A percentile compares a stretch with the other conserved stretches of the same genome.
Evolutionary conservation across 371 early-diverging fungal genomes (phyloP).

Genomic region (Syncephalis fuscata): DNA sequence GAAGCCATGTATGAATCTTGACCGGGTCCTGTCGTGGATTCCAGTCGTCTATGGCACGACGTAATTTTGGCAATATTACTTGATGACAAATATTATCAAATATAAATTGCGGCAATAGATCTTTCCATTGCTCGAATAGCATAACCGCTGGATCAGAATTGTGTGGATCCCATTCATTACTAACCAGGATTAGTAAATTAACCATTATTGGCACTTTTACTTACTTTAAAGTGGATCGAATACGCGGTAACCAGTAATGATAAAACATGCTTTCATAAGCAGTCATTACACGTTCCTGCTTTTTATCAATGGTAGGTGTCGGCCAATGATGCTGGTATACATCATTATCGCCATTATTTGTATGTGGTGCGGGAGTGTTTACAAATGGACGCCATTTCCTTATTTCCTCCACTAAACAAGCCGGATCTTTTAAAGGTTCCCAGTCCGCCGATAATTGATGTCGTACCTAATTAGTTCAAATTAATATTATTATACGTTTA

Average conservation of each 20-base stretch:
- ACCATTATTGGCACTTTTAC: constrained; percentile 4
- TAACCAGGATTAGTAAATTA: constrained; percentile 5
- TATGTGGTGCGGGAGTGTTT: too few species aligned
- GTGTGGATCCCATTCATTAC: constrained; percentile 53
- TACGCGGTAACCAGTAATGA: constrained; percentile 56
- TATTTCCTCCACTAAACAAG: too few species aligned
- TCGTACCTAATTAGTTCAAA: too few species aligned
- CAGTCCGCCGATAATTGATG: too few species aligned
- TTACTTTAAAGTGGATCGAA: constrained; percentile 55
- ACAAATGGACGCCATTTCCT: too few species aligned
- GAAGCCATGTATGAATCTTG: constrained; percentile 65
- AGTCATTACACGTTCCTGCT: constrained; percentile 24
- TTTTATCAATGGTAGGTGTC: too few species aligned
- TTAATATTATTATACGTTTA: too few species aligned
- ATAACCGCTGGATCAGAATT: constrained; percentile 47
- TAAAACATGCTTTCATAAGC: constrained; percentile 65
- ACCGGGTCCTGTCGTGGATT: constrained; percentile 43
- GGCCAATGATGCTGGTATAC: too few species aligned
- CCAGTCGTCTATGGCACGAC: constrained; percentile 43
- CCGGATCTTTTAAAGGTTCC: too few species aligned
- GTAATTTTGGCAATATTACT: constrained; percentile 57
- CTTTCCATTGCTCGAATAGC: constrained; percentile 53
- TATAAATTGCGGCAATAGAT: constrained; percentile 51
- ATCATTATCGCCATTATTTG: too few species aligned
- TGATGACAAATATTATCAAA: constrained; percentile 57